Percentiles rank a stretch among this genome's conserved stretches.
Conservation (phyloP, 352 stramenopile species). For the Pythium plurisporium region DNA sequence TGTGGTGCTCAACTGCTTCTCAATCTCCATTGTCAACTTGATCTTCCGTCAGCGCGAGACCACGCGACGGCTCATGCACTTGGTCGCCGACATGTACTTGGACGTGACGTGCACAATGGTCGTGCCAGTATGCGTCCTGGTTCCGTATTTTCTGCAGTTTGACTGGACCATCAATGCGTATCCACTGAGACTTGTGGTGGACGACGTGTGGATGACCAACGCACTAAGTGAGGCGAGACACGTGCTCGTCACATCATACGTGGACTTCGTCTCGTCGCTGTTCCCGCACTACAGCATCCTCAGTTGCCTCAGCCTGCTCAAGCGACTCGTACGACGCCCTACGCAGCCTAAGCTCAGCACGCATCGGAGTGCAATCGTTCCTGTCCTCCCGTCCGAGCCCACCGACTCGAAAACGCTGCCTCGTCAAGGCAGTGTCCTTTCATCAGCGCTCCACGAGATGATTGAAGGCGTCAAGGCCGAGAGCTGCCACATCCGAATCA, state of each 20-base stretch:
- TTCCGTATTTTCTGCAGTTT: not conserved
- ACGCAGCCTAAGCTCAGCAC: not conserved
- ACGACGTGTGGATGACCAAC: slow-evolving; percentile 15
- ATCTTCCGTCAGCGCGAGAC: not conserved
- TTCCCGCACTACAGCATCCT: slow-evolving; percentile 16
- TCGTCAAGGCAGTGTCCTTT: no score
- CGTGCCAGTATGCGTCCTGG: slow-evolving; percentile 6
- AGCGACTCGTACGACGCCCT: not conserved
- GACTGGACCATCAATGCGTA: not conserved
- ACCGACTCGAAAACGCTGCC: no score
- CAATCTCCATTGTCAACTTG: not conserved
- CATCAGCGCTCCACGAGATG: no score
- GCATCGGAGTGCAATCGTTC: not conserved
- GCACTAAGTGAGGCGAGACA: slow-evolving; percentile 8
- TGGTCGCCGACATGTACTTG: slow-evolving; percentile 11
- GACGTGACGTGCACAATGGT: slow-evolving; percentile 5
- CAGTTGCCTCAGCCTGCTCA: not conserved
- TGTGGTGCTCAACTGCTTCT: slow-evolving; percentile 11
- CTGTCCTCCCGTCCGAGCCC: no score
- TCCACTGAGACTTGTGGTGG: not conserved
- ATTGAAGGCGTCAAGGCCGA: not conserved
- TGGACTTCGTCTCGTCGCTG: slow-evolving; percentile 8
- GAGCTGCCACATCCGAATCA: not conserved
- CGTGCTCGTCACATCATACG: slow-evolving; percentile 17
- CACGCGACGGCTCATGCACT: slow-evolving; percentile 1